Base-by-base conservation (phyloP, 176 grass and related monocot species). In the Aegilops bicornis region DNA sequence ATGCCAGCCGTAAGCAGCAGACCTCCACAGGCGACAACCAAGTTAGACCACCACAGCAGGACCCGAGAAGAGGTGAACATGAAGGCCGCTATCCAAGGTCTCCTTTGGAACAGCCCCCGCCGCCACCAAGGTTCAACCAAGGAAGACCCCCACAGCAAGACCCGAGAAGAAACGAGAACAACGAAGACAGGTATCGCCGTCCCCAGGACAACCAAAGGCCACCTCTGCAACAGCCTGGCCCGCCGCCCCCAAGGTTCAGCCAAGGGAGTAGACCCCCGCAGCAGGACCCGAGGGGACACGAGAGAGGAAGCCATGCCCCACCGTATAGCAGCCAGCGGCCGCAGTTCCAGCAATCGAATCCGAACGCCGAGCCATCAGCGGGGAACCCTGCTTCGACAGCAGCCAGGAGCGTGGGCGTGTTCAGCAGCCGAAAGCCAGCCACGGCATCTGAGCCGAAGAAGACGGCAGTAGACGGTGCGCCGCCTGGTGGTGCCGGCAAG, bases 341-440 rank as follows among this genome's bases (percentile, higher is more conserved):
- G 30, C 88, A 45, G 4, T 84, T 64, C 62, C 71, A 64, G 20
- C 58, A 62, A 65, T n/a, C n/a, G 39, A 64, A 65, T 24, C 71
- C 33, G 58, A 61, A 19, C 3, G 35, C 58, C 6, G 61, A 58
- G 82, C 20, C 32, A 23, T 39, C 70, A 25, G 35, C 76, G 22
- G 77, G 71, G n/a, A 74, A 27, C 15, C 40, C 23, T 47, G 13
- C 69, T 40, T 45, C 27, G 8, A 4, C 77, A 24, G 2, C 47
- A 42, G 62, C 64, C 43, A 78, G 87, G 86, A 79, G 82, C 73
- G 75, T 85, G 62, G 78, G 91, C 48, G 50, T 90, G 20, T 93
- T 93, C 29, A 88, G 64, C 61, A 50, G 22, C 69, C n/a, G 58
- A 27, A 90, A 74, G 68, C 64, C 75, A 40, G 68, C 16, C 15